These are phyloP conservation scores for Boletus patriciae DNA, from an alignment of 768 basidiomycete species.

Conservation along the genomic window DNA sequence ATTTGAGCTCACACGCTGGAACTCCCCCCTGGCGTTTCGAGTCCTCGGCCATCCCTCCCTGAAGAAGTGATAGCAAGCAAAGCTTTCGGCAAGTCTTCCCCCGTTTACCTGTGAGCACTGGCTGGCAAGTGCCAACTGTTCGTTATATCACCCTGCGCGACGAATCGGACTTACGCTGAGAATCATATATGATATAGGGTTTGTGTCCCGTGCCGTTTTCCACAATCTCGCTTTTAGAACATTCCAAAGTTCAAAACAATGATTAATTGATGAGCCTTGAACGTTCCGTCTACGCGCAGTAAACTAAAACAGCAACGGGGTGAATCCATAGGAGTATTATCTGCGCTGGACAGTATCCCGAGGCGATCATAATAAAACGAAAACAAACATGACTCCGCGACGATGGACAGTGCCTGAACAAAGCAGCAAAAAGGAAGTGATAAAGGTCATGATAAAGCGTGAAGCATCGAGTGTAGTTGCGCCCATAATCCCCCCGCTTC, in stretches of 20 bases:
- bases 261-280: neutral
- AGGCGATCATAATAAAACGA: conserved; percentile 22
- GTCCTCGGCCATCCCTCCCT: neutral
- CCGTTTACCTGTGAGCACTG: neutral
- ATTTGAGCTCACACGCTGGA: neutral
- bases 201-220: neutral
- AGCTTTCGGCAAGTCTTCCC: neutral
- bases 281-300: neutral
- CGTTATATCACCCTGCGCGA: neutral
- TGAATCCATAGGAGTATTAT: conserved; percentile 23
- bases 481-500: conserved; percentile 20
- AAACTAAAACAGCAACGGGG: neutral
- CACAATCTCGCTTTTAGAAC: neutral
- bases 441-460: conserved; percentile 18
- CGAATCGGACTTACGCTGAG: neutral
- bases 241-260: neutral
- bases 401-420: conserved; percentile 9
- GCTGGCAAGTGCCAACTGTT: neutral
- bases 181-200: neutral
- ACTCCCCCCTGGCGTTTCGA: neutral
- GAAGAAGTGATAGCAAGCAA: neutral
- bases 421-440: conserved; percentile 8
- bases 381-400: conserved; percentile 25
- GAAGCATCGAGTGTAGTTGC: conserved; percentile 17
- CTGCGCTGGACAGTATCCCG: conserved; percentile 13